A percentile compares a stretch with the other conserved stretches of the same genome.
These are phyloP conservation scores for Fragaria iinumae DNA, from an alignment of 306 rosid species.

Conservation along the genomic window DNA sequence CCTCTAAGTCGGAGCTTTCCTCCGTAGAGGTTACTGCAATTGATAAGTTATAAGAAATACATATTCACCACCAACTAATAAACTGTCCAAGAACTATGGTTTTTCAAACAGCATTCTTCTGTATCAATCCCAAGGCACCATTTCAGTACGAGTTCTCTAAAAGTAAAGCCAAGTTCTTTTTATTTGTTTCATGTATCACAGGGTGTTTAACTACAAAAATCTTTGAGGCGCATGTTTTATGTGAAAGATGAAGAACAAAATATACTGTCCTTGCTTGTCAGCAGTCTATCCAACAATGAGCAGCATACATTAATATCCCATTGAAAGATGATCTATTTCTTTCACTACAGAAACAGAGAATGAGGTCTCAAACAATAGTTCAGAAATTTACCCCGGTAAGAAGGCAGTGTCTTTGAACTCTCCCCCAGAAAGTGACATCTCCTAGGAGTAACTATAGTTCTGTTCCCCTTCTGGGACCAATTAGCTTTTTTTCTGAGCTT, in stretches of 20 bases:
- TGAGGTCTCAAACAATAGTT: conserved; percentile 3
- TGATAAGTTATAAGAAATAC: neutral
- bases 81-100: neutral
- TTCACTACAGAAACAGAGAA: neutral
- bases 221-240: neutral
- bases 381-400: conserved; percentile 9
- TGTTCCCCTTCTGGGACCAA: neutral
- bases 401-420: conserved; percentile 4
- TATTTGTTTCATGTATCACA: neutral
- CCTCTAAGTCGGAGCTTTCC: neutral
- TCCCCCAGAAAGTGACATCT: neutral
- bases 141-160: neutral
- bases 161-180: neutral
- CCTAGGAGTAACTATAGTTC: neutral
- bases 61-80: neutral
- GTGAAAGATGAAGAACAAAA: neutral
- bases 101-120: neutral
- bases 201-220: conserved; percentile 1
- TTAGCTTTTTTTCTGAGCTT: conserved; percentile 1
- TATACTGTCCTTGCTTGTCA: neutral
- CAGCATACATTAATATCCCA: no score
- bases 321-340: no score
- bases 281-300: neutral
- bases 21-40: neutral
- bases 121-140: neutral